Percentiles rank a stretch among this genome's conserved stretches.
These are phyloP conservation scores for Geosmithia putterillii DNA, from an alignment of 2,329 filamentous ascomycete species.

Conservation along the genomic window DNA sequence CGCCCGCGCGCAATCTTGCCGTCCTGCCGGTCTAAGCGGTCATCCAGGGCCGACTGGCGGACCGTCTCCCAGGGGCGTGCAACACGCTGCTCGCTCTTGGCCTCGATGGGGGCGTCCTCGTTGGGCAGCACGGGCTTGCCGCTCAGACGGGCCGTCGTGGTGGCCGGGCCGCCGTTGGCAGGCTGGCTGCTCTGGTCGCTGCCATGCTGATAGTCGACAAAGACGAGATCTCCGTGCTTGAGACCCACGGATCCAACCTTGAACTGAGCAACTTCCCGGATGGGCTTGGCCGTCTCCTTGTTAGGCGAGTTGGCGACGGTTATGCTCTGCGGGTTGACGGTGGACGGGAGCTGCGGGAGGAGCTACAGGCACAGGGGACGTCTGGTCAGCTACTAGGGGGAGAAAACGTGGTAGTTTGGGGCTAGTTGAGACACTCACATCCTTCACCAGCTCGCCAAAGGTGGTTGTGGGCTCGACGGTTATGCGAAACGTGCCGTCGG, in stretches of 20 bases:
- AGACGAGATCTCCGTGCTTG: constrained; percentile 82
- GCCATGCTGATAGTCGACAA: constrained; percentile 62
- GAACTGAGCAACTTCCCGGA: constrained; percentile 45
- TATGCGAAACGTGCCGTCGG: constrained; percentile 85
- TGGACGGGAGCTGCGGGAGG: constrained; percentile 44
- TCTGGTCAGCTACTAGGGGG: neutral
- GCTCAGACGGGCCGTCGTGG: constrained; percentile 55
- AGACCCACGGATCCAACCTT: constrained; percentile 47
- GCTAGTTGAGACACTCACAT: constrained; percentile 3
- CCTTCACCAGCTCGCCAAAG: constrained; percentile 48
- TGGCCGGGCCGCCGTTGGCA: constrained; percentile 22
- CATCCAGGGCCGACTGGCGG: constrained; percentile 76
- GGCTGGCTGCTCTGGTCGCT: constrained; percentile 25
- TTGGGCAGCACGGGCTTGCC: constrained; percentile 60
- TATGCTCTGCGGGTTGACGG: constrained; percentile 47
- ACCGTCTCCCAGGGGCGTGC: constrained; percentile 67
- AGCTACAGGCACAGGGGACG: constrained; percentile 26
- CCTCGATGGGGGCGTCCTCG: constrained; percentile 54
- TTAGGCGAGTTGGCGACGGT: constrained; percentile 49
- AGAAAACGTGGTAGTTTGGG: neutral
- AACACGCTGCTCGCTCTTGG: constrained; percentile 52
- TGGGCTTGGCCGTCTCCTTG: constrained; percentile 42
- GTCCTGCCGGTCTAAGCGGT: constrained; percentile 73
- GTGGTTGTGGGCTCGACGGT: constrained; percentile 62
- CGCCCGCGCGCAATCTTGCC: constrained; percentile 73